Conservation (phyloP, 352 stramenopile genomes). For the Globisporangium nagaii region DNA sequence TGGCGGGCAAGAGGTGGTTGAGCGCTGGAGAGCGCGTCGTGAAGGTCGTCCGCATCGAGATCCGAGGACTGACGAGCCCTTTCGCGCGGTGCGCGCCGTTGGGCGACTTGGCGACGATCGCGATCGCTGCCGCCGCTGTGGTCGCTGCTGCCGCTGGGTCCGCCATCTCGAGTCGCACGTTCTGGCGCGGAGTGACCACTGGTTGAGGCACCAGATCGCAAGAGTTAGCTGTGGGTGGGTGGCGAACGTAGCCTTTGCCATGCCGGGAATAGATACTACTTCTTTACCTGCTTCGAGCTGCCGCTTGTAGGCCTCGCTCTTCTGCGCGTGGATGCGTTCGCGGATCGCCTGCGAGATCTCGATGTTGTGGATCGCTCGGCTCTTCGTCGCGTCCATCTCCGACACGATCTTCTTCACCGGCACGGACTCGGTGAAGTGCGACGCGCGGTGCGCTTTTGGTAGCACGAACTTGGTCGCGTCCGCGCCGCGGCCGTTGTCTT, state of each 20-base stretch:
- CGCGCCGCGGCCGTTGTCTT: slow-evolving; percentile 7
- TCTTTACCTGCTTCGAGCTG: slow-evolving; percentile 33
- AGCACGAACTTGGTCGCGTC: slow-evolving; percentile 31
- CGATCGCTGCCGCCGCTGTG: not conserved
- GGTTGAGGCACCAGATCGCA: not conserved
- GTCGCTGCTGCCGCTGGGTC: not conserved
- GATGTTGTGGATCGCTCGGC: slow-evolving; percentile 51
- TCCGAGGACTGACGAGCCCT: slow-evolving; percentile 26
- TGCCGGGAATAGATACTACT: not conserved
- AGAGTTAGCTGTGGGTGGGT: not conserved
- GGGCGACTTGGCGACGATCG: slow-evolving; percentile 1
- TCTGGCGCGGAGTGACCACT: slow-evolving; percentile 12
- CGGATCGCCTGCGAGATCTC: slow-evolving; percentile 63
- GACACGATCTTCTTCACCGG: slow-evolving; percentile 58
- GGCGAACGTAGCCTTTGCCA: too few species aligned
- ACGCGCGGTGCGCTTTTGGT: slow-evolving; percentile 38
- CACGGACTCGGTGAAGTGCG: slow-evolving; percentile 57
- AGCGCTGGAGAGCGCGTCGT: slow-evolving; percentile 57
- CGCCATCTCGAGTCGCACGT: slow-evolving; percentile 7
- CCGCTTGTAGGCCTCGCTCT: slow-evolving; percentile 29
- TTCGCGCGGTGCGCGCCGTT: not conserved
- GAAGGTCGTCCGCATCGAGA: slow-evolving; percentile 58
- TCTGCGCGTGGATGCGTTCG: slow-evolving; percentile 39
- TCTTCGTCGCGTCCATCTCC: slow-evolving; percentile 59
- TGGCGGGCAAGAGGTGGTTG: slow-evolving; percentile 56